A percentile compares a stretch with the other conserved stretches of the same genome.
Evolutionary conservation across 495 filamentous ascomycete genomes (phyloP).

Genomic region (Trichoderma erinaceum): DNA sequence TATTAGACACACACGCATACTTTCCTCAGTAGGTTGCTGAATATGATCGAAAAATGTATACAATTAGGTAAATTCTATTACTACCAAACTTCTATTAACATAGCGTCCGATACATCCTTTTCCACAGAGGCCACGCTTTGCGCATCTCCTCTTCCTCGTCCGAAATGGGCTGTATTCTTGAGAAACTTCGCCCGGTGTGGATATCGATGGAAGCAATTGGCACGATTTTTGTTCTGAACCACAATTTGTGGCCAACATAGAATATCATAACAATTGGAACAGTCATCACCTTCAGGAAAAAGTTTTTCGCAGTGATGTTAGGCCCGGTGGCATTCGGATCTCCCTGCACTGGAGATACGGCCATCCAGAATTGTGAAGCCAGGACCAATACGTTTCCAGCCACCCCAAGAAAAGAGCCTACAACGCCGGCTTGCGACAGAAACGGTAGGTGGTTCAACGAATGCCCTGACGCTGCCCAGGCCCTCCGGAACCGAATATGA

Average conservation of each 20-base stretch:
- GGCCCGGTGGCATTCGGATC: neutral
- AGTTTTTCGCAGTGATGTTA: neutral
- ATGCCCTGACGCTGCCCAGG: neutral
- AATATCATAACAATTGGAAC: neutral
- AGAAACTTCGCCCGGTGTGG: neutral
- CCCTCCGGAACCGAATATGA: slow-evolving; percentile 35
- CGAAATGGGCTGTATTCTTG: neutral
- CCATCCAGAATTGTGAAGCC: neutral
- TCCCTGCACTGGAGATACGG: neutral
- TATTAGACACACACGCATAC: too few relatives aligned
- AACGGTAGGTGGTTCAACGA: neutral
- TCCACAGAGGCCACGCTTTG: neutral
- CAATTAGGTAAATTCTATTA: neutral
- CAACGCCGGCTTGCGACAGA: neutral
- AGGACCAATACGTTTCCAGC: neutral
- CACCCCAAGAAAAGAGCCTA: neutral
- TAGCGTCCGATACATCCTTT: neutral
- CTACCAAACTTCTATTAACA: neutral
- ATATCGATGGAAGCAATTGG: neutral
- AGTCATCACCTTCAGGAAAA: neutral
- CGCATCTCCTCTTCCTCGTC: neutral
- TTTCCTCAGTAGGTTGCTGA: too few relatives aligned
- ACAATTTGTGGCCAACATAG: neutral
- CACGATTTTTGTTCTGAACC: neutral
- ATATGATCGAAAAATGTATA: neutral